Evolutionary conservation across 768 basidiomycete species (phyloP), one percentile per base, ranked within the genome.

Genomic region (Auriscalpium orientale): DNA sequence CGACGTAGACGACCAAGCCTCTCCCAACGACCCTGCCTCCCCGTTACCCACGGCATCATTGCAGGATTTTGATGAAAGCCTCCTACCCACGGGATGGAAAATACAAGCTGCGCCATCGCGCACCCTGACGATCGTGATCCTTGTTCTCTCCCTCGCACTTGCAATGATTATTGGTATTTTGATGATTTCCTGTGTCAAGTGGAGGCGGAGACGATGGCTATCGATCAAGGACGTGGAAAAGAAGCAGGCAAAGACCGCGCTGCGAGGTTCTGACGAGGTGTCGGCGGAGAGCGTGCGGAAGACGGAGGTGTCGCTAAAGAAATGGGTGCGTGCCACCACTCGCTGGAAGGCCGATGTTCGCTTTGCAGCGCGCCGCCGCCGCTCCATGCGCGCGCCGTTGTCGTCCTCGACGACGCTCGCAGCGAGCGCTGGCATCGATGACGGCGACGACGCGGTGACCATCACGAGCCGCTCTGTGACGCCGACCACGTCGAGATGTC

Each of bases 281-380:
- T 58, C 58, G 38, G 38, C 48, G 34, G 64, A 65, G n/a, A 63
- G 62, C 43, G 28, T 59, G 57, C 76, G 73, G 57, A 79, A 82
- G 48, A 66, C 69, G 8, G 79, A 74, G 52, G 65, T 66, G 5
- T 80, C 79, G 58, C 79, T 84, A 66, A 81, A 79, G 61, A 62
- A 83, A 49, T 88, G 85, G 86, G 76, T 78, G 0, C 76, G 71
- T 57, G 86, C 87, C 2, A 82, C 79, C 1, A 82, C 81, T 8
- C 77, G 84, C 46, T 91, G 88, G 88, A 82, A 75, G 59, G 80
- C 79, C 3, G 82, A 83, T 52, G 76, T 80, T 10, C 80, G 81
- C 28, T 74, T 79, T 55, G 71, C 79, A n/a, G 80, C 81, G 8
- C 79, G 85, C 38, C 80, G 82, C 49, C 75, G 88, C 55, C 71